These are phyloP conservation scores for Caryopteris hybrid DNA, from an alignment of 305 asterid species.

Conservation along the genomic window DNA sequence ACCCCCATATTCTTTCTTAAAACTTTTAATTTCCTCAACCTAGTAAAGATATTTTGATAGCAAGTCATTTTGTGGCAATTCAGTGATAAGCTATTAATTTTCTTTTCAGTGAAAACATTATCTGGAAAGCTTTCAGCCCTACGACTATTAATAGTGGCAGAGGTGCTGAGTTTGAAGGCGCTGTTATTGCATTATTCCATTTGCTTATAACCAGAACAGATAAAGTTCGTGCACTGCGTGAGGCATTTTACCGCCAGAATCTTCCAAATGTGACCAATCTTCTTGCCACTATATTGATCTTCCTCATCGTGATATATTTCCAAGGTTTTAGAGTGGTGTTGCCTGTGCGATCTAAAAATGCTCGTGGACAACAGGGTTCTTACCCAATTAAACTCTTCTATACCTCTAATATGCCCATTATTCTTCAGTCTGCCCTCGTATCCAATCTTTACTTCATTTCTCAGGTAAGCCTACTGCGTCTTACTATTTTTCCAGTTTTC, in stretches of 20 bases:
- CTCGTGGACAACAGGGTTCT: conserved; percentile 59
- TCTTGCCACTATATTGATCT: conserved; percentile 52
- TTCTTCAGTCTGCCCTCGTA: conserved; percentile 60
- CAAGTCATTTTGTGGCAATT: background rate
- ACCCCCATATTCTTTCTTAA: background rate
- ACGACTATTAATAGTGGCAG: conserved; percentile 55
- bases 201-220: conserved; percentile 49
- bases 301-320: conserved; percentile 53
- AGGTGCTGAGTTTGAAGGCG: conserved; percentile 64
- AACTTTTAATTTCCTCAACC: background rate
- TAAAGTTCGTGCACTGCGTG: conserved; percentile 51
- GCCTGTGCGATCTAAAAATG: conserved; percentile 51
- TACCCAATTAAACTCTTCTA: conserved; percentile 63
- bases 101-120: conserved; percentile 49
- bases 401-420: conserved; percentile 65
- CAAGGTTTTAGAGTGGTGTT: conserved; percentile 66
- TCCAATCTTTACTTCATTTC: conserved; percentile 61
- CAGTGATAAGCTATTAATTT: background rate
- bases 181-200: conserved; percentile 55
- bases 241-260: conserved; percentile 57
- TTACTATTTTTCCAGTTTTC: background rate
- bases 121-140: conserved; percentile 62
- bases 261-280: conserved; percentile 62
- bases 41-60: background rate
- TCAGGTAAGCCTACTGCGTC: conserved; percentile 30